Evolutionary conservation across 768 basidiomycete genomes (phyloP).

Genomic region (Trametes gibbosa): DNA sequence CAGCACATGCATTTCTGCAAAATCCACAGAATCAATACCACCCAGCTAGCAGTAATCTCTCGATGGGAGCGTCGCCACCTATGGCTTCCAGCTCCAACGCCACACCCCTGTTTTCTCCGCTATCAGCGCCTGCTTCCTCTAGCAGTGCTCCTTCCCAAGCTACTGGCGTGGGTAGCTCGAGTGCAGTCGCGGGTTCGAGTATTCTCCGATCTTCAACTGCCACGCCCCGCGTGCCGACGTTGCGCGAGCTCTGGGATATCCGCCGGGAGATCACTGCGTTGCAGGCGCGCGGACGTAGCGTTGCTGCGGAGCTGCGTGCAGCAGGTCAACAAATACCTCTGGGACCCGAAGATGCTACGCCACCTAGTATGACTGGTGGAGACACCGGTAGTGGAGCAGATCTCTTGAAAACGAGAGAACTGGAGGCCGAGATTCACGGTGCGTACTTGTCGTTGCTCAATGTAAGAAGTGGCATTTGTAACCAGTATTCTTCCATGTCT

Average conservation of each 20-base stretch:
- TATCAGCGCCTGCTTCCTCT: background rate
- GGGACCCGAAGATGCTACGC: conserved; percentile 10
- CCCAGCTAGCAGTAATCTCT: background rate
- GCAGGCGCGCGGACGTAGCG: conserved; percentile 20
- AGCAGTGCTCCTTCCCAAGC: background rate
- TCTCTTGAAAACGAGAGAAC: conserved; percentile 4
- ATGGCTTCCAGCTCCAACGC: background rate
- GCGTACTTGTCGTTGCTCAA: background rate
- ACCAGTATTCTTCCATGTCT: background rate
- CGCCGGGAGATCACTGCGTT: conserved; percentile 28
- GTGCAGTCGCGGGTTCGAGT: background rate
- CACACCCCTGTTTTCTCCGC: background rate
- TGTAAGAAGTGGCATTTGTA: background rate
- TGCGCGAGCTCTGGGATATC: conserved; percentile 29
- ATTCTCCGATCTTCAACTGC: background rate
- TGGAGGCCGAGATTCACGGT: conserved; percentile 19
- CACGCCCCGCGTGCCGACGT: conserved; percentile 7
- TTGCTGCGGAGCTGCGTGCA: conserved; percentile 18
- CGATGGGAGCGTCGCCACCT: background rate
- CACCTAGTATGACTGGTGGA: conserved; percentile 5
- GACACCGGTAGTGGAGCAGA: background rate
- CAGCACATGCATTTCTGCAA: conserved; percentile 10
- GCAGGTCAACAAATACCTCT: conserved; percentile 8
- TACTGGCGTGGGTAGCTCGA: background rate
- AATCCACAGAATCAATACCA: conserved; percentile 1